phyloP scores from a whole-genome alignment of 2,329 filamentous ascomycete genomes.

The Xylariales sp. region DNA sequence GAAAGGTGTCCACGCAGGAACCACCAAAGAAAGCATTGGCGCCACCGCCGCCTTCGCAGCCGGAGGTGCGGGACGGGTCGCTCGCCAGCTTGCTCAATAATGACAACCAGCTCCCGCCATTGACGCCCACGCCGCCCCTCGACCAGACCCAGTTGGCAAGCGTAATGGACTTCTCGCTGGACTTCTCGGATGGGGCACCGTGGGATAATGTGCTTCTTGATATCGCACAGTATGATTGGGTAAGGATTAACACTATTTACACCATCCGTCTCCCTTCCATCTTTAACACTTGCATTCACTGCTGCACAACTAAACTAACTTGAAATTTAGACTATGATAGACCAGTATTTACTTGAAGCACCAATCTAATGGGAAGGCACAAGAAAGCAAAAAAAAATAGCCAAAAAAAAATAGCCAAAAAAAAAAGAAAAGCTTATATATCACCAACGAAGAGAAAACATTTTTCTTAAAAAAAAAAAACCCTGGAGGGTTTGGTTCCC shows the following conservation, averaged over 20 bases:
- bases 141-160: slow-evolving; percentile 18
- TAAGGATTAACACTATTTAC: too few relatives aligned
- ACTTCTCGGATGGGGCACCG: slow-evolving; percentile 27
- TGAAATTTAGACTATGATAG: slow-evolving; percentile 24
- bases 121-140: slow-evolving; percentile 11
- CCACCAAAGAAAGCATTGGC: slow-evolving; percentile 10
- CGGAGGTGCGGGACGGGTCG: slow-evolving; percentile 23
- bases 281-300: too few relatives aligned
- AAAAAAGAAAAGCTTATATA: too few relatives aligned
- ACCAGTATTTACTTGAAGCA: slow-evolving; percentile 18
- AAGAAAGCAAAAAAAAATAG: too few relatives aligned
- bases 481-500: too few relatives aligned
- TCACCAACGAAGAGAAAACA: too few relatives aligned
- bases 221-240: slow-evolving; percentile 34
- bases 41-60: slow-evolving; percentile 16
- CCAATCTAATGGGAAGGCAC: too few relatives aligned
- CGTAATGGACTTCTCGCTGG: slow-evolving; percentile 20
- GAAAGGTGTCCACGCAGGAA: slow-evolving; percentile 28
- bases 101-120: slow-evolving; percentile 18
- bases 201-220: slow-evolving; percentile 32
- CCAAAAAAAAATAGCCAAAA: too few relatives aligned
- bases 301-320: too few relatives aligned
- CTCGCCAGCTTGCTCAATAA: slow-evolving; percentile 26
- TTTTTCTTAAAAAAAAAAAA: too few relatives aligned
- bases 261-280: not conserved